Conservation (phyloP, 163 green algal species). For the Picocystis sp. region DNA sequence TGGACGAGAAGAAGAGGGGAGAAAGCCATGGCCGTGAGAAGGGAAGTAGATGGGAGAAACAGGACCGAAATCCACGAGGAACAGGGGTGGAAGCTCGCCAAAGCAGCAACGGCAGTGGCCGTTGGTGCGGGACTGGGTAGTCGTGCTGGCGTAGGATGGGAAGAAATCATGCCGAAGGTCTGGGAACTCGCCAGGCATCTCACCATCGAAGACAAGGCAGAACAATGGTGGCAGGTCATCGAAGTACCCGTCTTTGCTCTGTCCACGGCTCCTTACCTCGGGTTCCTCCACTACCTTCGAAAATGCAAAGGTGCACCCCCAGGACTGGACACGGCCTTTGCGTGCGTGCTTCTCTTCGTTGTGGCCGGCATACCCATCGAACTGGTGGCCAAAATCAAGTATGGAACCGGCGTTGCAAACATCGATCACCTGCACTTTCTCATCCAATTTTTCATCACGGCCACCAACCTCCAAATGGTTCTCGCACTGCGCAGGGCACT, state of each 20-base stretch:
- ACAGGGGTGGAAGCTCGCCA: too few species aligned
- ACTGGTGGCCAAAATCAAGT: constrained; percentile 6
- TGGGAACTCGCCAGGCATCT: too few species aligned
- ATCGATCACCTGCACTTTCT: constrained; percentile 12
- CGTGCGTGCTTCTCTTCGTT: constrained; percentile 9
- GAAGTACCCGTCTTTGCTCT: constrained; percentile 12
- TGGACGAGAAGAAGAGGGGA: too few species aligned
- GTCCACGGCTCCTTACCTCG: constrained; percentile 5
- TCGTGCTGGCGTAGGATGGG: too few species aligned
- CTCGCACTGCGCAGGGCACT: constrained; percentile 8
- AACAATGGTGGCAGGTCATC: too few species aligned
- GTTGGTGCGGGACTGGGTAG: too few species aligned
- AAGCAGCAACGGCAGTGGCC: too few species aligned
- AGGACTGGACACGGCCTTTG: constrained; percentile 4
- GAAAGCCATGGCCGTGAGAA: too few species aligned
- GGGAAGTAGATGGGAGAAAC: too few species aligned
- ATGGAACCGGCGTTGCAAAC: constrained; percentile 6
- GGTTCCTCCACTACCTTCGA: constrained; percentile 6
- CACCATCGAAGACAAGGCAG: too few species aligned
- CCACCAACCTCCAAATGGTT: constrained; percentile 10
- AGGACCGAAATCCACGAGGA: too few species aligned
- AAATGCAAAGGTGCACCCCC: background rate
- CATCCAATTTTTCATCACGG: constrained; percentile 1
- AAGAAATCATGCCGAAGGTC: too few species aligned
- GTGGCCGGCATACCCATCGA: constrained; percentile 7